Percentiles rank a stretch among this genome's conserved stretches.
These are phyloP conservation scores for Tuber brumale DNA, from an alignment of 495 filamentous ascomycete species.

Conservation along the genomic window DNA sequence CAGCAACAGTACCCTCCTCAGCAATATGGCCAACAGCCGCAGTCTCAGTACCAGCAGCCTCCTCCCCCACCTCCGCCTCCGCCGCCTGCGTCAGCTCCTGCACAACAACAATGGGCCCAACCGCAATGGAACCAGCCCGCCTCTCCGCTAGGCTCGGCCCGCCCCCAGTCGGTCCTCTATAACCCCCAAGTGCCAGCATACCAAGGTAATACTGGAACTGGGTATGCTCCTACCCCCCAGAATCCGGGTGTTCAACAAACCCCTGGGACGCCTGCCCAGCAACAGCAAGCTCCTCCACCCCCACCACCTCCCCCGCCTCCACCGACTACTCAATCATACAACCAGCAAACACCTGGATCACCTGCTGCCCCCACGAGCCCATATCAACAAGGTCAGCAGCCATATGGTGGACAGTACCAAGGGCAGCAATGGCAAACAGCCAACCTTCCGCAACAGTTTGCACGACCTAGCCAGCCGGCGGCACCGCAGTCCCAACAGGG, in stretches of 20 bases:
- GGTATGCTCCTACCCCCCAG: constrained; percentile 15
- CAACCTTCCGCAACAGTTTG: constrained; percentile 21
- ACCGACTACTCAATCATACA: constrained; percentile 18
- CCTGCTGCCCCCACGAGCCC: constrained; percentile 1
- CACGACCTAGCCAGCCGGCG: constrained; percentile 14
- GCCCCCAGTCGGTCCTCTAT: constrained; percentile 21
- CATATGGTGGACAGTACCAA: constrained; percentile 22
- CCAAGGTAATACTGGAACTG: constrained; percentile 13
- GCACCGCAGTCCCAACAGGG: constrained; percentile 21
- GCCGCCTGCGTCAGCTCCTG: constrained; percentile 4
- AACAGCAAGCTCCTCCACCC: constrained; percentile 17
- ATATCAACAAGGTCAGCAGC: constrained; percentile 13
- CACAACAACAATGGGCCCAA: constrained; percentile 18
- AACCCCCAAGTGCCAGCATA: constrained; percentile 18
- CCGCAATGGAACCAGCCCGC: constrained; percentile 17
- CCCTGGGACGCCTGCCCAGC: constrained; percentile 13
- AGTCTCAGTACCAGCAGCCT: constrained; percentile 20
- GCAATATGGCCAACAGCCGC: constrained; percentile 22
- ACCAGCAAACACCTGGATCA: constrained; percentile 14
- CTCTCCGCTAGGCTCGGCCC: constrained; percentile 3
- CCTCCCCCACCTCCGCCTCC: constrained; percentile 10
- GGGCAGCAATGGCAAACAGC: constrained; percentile 23
- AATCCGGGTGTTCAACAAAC: constrained; percentile 11
- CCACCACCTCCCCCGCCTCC: constrained; percentile 32
- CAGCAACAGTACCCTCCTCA: constrained; percentile 22